Percentiles rank a stretch among this genome's conserved stretches.
phyloP scores from a whole-genome alignment of 2,329 filamentous ascomycete genomes.

The Aspergillus sp. region DNA sequence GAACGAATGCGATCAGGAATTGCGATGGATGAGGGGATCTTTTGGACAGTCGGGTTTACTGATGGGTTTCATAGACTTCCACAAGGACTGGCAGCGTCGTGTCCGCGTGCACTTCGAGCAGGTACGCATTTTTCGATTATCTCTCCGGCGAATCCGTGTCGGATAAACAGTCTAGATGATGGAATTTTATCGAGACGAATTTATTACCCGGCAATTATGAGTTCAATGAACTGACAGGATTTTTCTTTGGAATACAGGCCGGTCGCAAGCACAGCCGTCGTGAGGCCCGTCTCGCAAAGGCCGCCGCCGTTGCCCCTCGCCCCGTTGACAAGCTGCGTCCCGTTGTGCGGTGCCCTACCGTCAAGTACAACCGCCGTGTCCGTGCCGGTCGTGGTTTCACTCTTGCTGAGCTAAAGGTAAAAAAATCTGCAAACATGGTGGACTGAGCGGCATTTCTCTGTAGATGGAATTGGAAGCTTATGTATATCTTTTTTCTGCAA shows the following conservation, averaged over 20 bases:
- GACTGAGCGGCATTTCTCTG: neutral
- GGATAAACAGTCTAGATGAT: conserved; percentile 14
- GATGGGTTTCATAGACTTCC: conserved; percentile 69
- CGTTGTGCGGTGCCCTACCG: conserved; percentile 92
- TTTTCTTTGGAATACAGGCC: conserved; percentile 60
- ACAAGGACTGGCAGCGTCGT: conserved; percentile 99
- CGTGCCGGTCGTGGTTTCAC: conserved; percentile 97
- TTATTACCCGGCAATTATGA: conserved; percentile 12
- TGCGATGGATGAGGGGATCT: conserved; percentile 10
- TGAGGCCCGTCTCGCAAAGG: conserved; percentile 89
- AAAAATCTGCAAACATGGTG: neutral
- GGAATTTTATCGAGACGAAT: conserved; percentile 11
- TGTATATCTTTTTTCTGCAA: conserved; percentile 11
- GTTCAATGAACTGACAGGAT: conserved; percentile 37
- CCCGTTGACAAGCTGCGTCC: conserved; percentile 96
- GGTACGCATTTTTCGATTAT: conserved; percentile 61
- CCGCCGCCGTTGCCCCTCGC: conserved; percentile 89
- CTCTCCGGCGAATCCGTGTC: conserved; percentile 15
- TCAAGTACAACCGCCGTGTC: conserved; percentile 99
- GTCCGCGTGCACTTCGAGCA: conserved; percentile 99
- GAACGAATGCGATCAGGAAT: neutral
- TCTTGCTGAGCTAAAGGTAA: conserved; percentile 95
- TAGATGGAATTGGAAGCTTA: neutral
- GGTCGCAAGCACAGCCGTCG: conserved; percentile 94
- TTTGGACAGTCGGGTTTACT: conserved; percentile 22